Evolutionary conservation across 2,329 filamentous ascomycete genomes (phyloP).

Genomic region (Paraconiothyrium sp.): DNA sequence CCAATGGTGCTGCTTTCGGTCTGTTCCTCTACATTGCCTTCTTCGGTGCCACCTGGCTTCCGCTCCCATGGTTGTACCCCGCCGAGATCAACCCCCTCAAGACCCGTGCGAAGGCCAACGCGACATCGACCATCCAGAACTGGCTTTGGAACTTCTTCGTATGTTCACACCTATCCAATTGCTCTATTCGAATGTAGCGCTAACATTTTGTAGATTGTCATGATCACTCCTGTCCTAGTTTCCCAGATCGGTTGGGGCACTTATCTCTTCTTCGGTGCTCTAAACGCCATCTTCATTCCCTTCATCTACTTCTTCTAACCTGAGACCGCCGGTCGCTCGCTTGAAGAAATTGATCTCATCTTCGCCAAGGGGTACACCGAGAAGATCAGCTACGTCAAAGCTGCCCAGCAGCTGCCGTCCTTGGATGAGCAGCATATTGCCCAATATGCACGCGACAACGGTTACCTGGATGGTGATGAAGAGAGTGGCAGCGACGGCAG

Average conservation of each 20-base stretch:
- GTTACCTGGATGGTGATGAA: slow-evolving; percentile 6
- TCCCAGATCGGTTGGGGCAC: slow-evolving; percentile 51
- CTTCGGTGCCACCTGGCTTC: slow-evolving; percentile 51
- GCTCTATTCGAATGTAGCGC: neutral
- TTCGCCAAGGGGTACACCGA: slow-evolving; percentile 53
- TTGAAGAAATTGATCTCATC: slow-evolving; percentile 64
- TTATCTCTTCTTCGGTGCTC: slow-evolving; percentile 60
- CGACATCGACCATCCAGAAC: slow-evolving; percentile 10
- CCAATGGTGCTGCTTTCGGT: slow-evolving; percentile 9
- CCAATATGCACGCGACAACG: slow-evolving; percentile 3
- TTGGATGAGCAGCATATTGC: slow-evolving; percentile 41
- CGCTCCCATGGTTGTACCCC: slow-evolving; percentile 25
- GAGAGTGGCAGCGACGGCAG: slow-evolving; percentile 1
- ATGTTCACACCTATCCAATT: neutral
- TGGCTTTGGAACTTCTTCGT: slow-evolving; percentile 17
- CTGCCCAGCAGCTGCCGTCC: slow-evolving; percentile 47
- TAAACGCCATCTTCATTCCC: slow-evolving; percentile 63
- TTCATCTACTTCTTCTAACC: slow-evolving; percentile 66
- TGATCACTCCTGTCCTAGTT: slow-evolving; percentile 5
- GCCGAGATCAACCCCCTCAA: slow-evolving; percentile 19
- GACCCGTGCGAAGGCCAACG: slow-evolving; percentile 18
- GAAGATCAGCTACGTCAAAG: slow-evolving; percentile 51
- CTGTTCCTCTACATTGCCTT: slow-evolving; percentile 58
- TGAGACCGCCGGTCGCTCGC: slow-evolving; percentile 60
- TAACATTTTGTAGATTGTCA: slow-evolving; percentile 6